Percentiles rank a stretch among this genome's conserved stretches.
Conservation (phyloP, 371 early-diverging fungal species). For the Mucor indicus region DNA sequence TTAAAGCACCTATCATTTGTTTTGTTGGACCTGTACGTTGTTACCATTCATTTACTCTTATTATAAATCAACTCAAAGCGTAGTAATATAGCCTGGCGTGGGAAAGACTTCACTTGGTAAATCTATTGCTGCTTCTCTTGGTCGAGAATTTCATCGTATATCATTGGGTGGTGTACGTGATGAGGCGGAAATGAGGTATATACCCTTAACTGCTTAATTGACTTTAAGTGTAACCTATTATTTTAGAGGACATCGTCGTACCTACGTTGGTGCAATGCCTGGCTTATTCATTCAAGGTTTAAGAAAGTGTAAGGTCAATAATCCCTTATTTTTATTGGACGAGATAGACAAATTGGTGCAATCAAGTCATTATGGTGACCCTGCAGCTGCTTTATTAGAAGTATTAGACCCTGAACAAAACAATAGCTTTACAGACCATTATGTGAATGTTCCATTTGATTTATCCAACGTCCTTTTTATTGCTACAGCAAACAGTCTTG, state of each 20-base stretch:
- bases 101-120: constrained; percentile 86
- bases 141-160: constrained; percentile 79
- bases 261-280: constrained; percentile 88
- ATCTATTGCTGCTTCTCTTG: constrained; percentile 79
- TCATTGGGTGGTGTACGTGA: constrained; percentile 88
- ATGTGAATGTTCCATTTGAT: constrained; percentile 79
- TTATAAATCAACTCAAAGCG: background rate
- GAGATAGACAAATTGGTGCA: constrained; percentile 70
- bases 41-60: background rate
- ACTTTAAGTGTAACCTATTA: background rate
- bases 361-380: constrained; percentile 72
- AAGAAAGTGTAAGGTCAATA: constrained; percentile 67
- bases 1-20: constrained; percentile 84
- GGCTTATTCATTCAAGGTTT: constrained; percentile 83
- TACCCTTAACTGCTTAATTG: background rate
- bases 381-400: constrained; percentile 82
- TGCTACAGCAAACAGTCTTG: constrained; percentile 80
- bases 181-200: constrained; percentile 77
- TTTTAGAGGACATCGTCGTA: constrained; percentile 79
- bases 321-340: constrained; percentile 77
- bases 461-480: constrained; percentile 82
- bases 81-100: constrained; percentile 58
- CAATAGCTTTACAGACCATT: constrained; percentile 78
- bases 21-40: constrained; percentile 66
- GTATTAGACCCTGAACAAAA: constrained; percentile 92